Conservation (phyloP, 2,329 filamentous ascomycete genomes). For the Epichloe gansuensis region DNA sequence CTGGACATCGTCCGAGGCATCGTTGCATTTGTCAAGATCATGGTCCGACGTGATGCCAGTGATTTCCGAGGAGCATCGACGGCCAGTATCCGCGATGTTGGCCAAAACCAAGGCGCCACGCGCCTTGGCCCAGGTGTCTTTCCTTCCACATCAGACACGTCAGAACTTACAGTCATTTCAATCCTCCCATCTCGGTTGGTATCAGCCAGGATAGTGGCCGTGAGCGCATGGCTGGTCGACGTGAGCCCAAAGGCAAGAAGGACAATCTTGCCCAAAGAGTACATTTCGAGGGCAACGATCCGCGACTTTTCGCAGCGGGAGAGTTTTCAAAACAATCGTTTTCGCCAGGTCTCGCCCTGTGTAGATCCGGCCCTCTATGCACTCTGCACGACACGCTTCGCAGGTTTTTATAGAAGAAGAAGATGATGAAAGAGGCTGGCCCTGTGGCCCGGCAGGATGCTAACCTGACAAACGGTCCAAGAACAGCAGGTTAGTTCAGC, state of each 20-base stretch:
- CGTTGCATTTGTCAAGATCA: slow-evolving; percentile 21
- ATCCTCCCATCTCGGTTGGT: slow-evolving; percentile 23
- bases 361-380: too few relatives aligned
- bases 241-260: not conserved
- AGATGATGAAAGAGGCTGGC: too few relatives aligned
- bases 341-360: too few relatives aligned
- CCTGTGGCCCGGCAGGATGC: too few relatives aligned
- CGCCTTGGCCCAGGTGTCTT: slow-evolving; percentile 13
- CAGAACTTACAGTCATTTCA: slow-evolving; percentile 13
- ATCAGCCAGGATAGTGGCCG: slow-evolving; percentile 18
- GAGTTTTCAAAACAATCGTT: too few relatives aligned
- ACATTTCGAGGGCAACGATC: not conserved
- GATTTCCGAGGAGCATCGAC: slow-evolving; percentile 16
- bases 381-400: not conserved
- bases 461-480: too few relatives aligned
- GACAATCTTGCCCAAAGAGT: not conserved
- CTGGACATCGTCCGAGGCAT: slow-evolving; percentile 22
- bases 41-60: slow-evolving; percentile 10
- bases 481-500: too few relatives aligned
- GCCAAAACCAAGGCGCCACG: slow-evolving; percentile 24
- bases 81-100: slow-evolving; percentile 22
- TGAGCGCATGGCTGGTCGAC: not conserved
- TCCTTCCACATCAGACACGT: slow-evolving; percentile 14
- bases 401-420: slow-evolving; percentile 23
- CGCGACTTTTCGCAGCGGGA: too few relatives aligned